Evolutionary conservation across 208 protist genomes (phyloP), one percentile per base, ranked within the genome.

Genomic region (Strigomonas galati): DNA sequence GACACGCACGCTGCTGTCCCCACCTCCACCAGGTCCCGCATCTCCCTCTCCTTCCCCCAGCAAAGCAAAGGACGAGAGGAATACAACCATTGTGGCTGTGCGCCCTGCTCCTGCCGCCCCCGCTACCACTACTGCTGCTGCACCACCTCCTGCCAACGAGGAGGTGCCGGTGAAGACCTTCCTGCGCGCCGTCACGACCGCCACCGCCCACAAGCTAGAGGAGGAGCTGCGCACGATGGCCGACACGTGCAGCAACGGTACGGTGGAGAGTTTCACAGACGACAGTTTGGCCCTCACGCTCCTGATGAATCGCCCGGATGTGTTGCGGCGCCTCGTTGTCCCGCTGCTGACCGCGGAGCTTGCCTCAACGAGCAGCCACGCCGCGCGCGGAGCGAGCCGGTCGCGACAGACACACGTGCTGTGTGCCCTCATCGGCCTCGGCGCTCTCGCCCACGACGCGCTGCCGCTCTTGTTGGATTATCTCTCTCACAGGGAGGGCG

Each of bases 341-440:
- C 87, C 87, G 31, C 64, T 74, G 46, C 57, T 91, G 31, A 65
- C 66, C 30, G 23, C 40, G 10, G 56, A 71, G 12, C 61, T 78
- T 4, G 73, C 78, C 54, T 28, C 53, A 24, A 40, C 9, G 24
- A 56, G 27, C 1, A 10, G 26, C 5, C 55, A 54, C 5, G 24
- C 52, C 10, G 35, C 30, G 0, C 17, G 21, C 0, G 21, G 26
- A 1, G 40, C 44, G 5, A 28, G 26, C 19, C 24, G 67, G 14
- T 26, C 58, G 23, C 14, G 49, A 9, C 52, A 62, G 32, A 56
- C 65, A 21, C 24, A 70, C 21, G 76, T 82, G 23, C 73, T 93
- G 32, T 89, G 84, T 37, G 83, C 84, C 0, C 26, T 90, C 9
- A 72, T 81, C 27, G 87, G 87, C 4, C 72, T 90, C 3, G 87